These are phyloP conservation scores for Crepidotus variabilis DNA, from an alignment of 768 basidiomycete genomes.

Conservation along the genomic window DNA sequence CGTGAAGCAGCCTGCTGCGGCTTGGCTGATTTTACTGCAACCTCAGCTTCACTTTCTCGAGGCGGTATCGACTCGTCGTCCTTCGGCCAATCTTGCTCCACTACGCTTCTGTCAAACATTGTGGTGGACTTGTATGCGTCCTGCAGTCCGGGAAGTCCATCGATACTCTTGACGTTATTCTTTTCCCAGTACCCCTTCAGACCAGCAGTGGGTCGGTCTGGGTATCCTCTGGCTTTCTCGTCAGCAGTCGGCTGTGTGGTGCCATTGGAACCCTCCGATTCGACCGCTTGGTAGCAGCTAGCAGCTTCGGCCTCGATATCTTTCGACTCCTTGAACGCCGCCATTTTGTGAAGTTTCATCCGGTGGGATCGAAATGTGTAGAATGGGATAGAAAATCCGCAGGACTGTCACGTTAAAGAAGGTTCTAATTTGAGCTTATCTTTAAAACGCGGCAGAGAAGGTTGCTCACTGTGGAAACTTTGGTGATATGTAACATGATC, in stretches of 20 bases:
- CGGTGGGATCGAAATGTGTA: conserved; percentile 47
- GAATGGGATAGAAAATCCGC: conserved; percentile 53
- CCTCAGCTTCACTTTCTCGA: background rate
- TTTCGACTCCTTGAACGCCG: conserved; percentile 27
- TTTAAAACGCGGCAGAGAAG: background rate
- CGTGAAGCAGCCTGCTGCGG: background rate
- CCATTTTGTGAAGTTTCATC: conserved; percentile 35
- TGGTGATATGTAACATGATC: conserved; percentile 51
- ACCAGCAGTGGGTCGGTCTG: conserved; percentile 27
- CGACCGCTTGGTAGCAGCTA: background rate
- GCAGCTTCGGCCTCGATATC: conserved; percentile 24
- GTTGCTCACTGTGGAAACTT: conserved; percentile 35
- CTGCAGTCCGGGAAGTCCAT: conserved; percentile 38
- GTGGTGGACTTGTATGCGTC: background rate
- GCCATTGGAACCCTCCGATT: background rate
- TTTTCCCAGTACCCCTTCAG: conserved; percentile 46
- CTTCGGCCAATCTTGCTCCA: background rate
- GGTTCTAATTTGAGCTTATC: background rate
- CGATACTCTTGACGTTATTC: conserved; percentile 43
- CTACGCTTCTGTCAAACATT: background rate
- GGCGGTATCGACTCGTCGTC: background rate
- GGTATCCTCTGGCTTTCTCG: too few relatives aligned
- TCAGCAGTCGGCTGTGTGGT: background rate
- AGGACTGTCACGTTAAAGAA: conserved; percentile 35
- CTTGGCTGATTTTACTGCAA: background rate